Conservation (phyloP, 805 yeast species). For the Clavispora phyllophila region DNA sequence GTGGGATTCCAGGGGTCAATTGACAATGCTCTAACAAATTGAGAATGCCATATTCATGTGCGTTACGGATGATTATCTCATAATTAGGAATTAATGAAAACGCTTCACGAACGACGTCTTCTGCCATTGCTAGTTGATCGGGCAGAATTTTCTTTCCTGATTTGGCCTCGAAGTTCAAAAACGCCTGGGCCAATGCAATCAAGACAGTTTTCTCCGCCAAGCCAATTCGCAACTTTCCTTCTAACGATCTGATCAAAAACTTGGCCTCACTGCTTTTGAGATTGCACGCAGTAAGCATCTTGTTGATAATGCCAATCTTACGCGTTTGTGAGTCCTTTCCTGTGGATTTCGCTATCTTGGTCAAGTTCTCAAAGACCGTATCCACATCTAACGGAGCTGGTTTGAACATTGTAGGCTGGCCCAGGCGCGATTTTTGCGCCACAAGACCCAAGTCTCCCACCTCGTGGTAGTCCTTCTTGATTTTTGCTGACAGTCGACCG, state of each 20-base stretch:
- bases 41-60: constrained; percentile 62
- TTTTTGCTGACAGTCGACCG: constrained; percentile 68
- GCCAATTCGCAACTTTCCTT: constrained; percentile 89
- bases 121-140: constrained; percentile 57
- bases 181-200: constrained; percentile 78
- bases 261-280: constrained; percentile 73
- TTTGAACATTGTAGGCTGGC: constrained; percentile 90
- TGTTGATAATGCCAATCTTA: constrained; percentile 75
- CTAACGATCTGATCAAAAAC: constrained; percentile 81
- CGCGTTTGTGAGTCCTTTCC: constrained; percentile 79
- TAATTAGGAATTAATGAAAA: constrained; percentile 89
- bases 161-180: constrained; percentile 53
- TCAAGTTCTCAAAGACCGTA: constrained; percentile 67
- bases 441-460: constrained; percentile 89
- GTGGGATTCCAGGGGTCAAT: constrained; percentile 86
- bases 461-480: constrained; percentile 69
- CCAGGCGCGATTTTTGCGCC: constrained; percentile 76
- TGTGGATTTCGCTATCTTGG: constrained; percentile 68
- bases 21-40: constrained; percentile 63
- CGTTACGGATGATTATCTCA: constrained; percentile 65
- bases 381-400: constrained; percentile 75
- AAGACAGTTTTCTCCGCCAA: constrained; percentile 91
- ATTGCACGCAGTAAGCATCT: constrained; percentile 79
- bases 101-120: constrained; percentile 76
- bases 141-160: constrained; percentile 23